Base-by-base conservation (phyloP, 345 rosid genomes). In the Noccaea bulbosa region DNA sequence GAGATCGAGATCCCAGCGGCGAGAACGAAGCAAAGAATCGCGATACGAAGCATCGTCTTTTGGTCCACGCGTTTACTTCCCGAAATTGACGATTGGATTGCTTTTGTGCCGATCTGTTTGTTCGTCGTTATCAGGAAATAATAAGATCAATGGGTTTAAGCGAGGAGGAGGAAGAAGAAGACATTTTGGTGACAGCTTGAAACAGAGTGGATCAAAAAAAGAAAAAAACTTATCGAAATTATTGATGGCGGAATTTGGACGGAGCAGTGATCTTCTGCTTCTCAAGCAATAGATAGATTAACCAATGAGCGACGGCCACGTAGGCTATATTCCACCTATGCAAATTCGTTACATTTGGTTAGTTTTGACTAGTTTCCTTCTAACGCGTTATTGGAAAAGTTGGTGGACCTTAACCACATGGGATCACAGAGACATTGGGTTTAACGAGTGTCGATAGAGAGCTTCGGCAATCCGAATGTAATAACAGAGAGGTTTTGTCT, bases 161-260 rank as follows among this genome's bases (percentile, higher is more conserved):
- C 84, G 53, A 62, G 72, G 17, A 32, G 60, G 71, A 15, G 32
- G 80, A 6, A 24, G 46, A 41, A 56, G 81, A 16, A 37, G 77
- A 79, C 74, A 74, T 74, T 73, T 68, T 58, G 78, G 72, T 82
- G 93, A 79, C 91, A 89, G 97, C 89, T 77, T 60, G 84, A 69
- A 58, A 74, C 91, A 88, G 86, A 58, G 79, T 61, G 88, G 83
- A 73, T 73, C 73, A 74, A 76, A 20, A 81, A 33, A 74, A 76
- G 2, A 81, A 33, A 1, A 6, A 6, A 35, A 5, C 15, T 34
- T 16, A 20, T 56, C 44, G 14, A 56, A 56, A 84, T 88, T 78
- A 86, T 86, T 86, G 81, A 83, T 50, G 60, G 82, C 37, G 63
- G 64, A 38, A 12, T 66, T 56, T 20, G 72, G 67, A 60, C 17